Evolutionary conservation across 225 moss, liverwort and hornwort species (phyloP).

Genomic region (Pseudisothecium myosuroides): DNA sequence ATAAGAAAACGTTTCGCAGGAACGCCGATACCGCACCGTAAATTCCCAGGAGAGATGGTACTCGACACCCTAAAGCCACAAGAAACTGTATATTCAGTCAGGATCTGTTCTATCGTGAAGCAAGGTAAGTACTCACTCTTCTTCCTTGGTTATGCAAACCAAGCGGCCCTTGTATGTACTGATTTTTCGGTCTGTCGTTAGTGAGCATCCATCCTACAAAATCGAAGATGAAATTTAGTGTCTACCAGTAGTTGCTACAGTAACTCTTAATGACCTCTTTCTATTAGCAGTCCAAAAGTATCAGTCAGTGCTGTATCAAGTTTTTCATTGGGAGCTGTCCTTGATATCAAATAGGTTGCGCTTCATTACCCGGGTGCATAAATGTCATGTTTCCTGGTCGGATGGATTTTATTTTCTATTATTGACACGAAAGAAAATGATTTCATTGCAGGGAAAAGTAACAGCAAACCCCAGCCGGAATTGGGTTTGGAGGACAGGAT

Average conservation of each 20-base stretch:
- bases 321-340: background rate
- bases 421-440: background rate
- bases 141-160: background rate
- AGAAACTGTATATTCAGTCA: slow-evolving; percentile 54
- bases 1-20: background rate
- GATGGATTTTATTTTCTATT: background rate
- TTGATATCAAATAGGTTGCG: background rate
- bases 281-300: background rate
- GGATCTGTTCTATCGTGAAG: slow-evolving; percentile 1
- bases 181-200: background rate
- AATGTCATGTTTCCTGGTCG: background rate
- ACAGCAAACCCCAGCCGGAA: background rate
- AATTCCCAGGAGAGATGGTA: slow-evolving; percentile 23
- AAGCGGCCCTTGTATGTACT: background rate
- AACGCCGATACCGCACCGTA: background rate
- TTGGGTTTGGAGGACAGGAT: background rate
- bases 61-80: slow-evolving; percentile 40
- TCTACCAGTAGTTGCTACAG: background rate
- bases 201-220: background rate
- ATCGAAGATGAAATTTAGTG: background rate
- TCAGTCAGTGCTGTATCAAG: background rate
- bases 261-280: background rate
- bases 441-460: background rate
- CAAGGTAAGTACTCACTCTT: background rate
- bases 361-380: background rate